Conservation (phyloP, 805 yeast genomes). For the Candida rishiriensis region DNA sequence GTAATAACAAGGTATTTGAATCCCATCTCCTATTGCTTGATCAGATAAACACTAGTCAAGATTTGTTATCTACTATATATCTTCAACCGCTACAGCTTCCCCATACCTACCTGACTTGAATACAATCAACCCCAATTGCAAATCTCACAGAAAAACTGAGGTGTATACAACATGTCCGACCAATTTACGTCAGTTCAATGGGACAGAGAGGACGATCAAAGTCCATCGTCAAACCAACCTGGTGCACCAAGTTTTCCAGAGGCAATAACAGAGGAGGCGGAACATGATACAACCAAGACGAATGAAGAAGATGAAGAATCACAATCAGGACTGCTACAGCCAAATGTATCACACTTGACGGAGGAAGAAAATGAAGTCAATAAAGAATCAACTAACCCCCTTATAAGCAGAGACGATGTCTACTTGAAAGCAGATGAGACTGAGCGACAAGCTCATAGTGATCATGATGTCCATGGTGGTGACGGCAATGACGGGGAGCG, state of each 20-base stretch:
- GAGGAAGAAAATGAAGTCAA: conserved; percentile 1
- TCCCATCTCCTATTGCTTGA: no score
- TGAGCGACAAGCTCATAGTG: not conserved
- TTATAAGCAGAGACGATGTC: not conserved
- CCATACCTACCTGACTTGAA: no score
- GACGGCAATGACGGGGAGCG: not conserved
- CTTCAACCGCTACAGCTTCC: no score
- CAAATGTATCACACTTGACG: not conserved
- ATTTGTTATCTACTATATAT: no score
- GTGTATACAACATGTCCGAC: conserved; percentile 28
- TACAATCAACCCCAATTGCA: no score
- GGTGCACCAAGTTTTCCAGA: not conserved
- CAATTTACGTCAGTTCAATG: conserved; percentile 55
- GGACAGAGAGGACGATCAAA: conserved; percentile 41
- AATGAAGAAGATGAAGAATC: conserved; percentile 6
- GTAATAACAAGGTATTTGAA: no score
- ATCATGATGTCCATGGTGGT: not conserved
- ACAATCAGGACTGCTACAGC: conserved; percentile 4
- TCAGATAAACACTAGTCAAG: no score
- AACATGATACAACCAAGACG: conserved; percentile 1
- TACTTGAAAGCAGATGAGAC: not conserved
- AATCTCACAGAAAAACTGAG: no score
- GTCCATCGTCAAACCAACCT: not conserved
- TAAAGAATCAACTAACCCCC: not conserved
- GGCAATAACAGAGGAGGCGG: conserved; percentile 7